Conservation (phyloP, 371 early-diverging fungal genomes). For the Enteropsectra breve region DNA sequence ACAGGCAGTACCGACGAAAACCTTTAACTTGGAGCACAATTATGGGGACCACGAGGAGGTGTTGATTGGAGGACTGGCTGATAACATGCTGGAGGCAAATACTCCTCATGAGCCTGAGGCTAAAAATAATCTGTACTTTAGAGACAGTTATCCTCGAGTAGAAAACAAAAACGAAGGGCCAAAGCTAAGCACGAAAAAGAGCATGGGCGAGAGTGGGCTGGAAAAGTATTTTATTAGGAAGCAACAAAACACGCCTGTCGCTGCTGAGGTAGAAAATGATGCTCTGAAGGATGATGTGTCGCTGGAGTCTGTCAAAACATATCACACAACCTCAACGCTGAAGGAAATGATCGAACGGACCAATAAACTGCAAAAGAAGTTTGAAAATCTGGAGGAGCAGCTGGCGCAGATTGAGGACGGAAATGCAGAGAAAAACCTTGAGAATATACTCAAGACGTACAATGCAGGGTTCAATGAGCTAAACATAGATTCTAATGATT, state of each 20-base stretch:
- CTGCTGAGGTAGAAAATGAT: background rate
- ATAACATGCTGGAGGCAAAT: background rate
- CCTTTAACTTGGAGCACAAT: conserved; percentile 22
- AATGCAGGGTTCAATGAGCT: conserved; percentile 46
- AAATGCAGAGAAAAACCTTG: conserved; percentile 33
- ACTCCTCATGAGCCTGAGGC: background rate
- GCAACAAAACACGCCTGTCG: too few relatives aligned
- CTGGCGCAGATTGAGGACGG: conserved; percentile 53
- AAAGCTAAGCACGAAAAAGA: too few relatives aligned
- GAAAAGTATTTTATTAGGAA: too few relatives aligned
- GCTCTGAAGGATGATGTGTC: conserved; percentile 11
- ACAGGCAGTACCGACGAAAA: conserved; percentile 17
- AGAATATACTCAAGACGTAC: conserved; percentile 36
- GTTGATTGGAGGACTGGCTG: background rate
- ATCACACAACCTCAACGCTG: conserved; percentile 55
- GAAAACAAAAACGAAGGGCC: too few relatives aligned
- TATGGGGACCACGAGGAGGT: conserved; percentile 8
- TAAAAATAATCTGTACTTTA: too few relatives aligned
- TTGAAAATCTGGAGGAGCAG: conserved; percentile 55
- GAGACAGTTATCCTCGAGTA: too few relatives aligned
- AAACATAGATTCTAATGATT: conserved; percentile 44
- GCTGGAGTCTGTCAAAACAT: conserved; percentile 38
- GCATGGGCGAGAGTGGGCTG: too few relatives aligned
- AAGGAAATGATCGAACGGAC: conserved; percentile 57
- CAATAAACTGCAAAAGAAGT: conserved; percentile 52